These are phyloP conservation scores for Aspergillus campestris DNA, from an alignment of 495 filamentous ascomycete genomes.

Conservation along the genomic window DNA sequence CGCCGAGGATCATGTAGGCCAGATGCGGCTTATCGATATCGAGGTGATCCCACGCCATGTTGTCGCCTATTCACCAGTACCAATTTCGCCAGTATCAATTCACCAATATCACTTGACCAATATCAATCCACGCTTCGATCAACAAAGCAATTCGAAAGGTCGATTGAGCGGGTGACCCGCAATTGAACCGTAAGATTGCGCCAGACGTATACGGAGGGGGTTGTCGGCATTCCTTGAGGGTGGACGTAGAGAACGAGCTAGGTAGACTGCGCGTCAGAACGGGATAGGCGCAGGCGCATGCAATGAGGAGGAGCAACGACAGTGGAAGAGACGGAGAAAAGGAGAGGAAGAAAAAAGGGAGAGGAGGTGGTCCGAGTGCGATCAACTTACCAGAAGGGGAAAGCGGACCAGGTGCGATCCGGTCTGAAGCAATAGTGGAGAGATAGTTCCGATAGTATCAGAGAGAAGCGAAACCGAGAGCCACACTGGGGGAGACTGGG, in stretches of 20 bases:
- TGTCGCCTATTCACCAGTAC: no score
- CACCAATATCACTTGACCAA: no score
- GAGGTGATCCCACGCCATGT: slow-evolving; percentile 95
- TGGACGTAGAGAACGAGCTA: neutral
- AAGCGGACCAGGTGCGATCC: neutral
- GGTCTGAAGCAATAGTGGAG: neutral
- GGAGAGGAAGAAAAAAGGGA: neutral
- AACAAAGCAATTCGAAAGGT: no score
- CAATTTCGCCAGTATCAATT: no score
- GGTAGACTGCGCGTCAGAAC: neutral
- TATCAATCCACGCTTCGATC: no score
- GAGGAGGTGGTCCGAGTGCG: slow-evolving; percentile 1
- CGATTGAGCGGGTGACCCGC: neutral
- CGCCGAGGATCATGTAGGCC: slow-evolving; percentile 97
- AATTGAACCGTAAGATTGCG: neutral
- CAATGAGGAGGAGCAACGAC: neutral
- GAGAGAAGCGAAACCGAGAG: slow-evolving; percentile 1
- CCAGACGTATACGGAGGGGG: neutral
- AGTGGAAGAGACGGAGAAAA: neutral
- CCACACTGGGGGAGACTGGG: neutral
- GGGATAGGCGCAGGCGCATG: neutral
- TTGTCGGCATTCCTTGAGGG: slow-evolving; percentile 8
- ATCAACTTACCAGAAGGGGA: slow-evolving; percentile 5
- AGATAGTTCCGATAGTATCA: neutral
- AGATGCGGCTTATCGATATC: slow-evolving; percentile 90